phyloP scores from a whole-genome alignment of 192 early-diverging fungal genomes.

The Coemansia sp. region DNA sequence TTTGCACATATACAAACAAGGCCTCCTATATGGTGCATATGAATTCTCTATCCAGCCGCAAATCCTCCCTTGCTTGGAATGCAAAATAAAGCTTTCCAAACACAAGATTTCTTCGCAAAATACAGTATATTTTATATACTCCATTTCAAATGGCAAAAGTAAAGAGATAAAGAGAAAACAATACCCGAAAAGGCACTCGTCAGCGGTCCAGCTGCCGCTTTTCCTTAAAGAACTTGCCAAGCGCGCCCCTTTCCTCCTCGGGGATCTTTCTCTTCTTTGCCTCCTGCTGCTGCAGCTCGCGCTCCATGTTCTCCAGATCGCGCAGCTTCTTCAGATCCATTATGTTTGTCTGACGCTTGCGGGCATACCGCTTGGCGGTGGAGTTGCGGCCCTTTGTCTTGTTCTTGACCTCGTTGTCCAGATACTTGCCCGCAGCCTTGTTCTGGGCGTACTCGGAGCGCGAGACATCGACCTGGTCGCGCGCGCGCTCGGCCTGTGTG shows the following conservation, averaged over 20 bases:
- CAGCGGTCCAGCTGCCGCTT: slow-evolving; percentile 15
- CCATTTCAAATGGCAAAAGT: background rate
- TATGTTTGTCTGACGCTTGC: slow-evolving; percentile 81
- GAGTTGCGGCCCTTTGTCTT: slow-evolving; percentile 59
- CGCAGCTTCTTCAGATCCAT: slow-evolving; percentile 65
- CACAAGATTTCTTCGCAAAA: too few species aligned
- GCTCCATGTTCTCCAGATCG: slow-evolving; percentile 35
- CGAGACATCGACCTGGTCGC: slow-evolving; percentile 11
- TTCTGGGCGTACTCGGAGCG: slow-evolving; percentile 21
- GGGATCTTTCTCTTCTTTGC: slow-evolving; percentile 29
- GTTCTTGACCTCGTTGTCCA: slow-evolving; percentile 42
- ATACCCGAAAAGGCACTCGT: background rate
- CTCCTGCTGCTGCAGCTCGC: slow-evolving; percentile 20
- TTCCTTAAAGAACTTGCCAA: slow-evolving; percentile 41
- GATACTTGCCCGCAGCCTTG: slow-evolving; percentile 33
- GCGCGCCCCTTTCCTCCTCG: slow-evolving; percentile 38
- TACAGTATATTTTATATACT: too few species aligned
- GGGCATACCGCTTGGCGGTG: slow-evolving; percentile 69
- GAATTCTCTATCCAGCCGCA: too few species aligned
- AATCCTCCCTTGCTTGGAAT: too few species aligned
- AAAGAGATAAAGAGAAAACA: background rate
- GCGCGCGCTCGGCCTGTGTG: slow-evolving; percentile 30
- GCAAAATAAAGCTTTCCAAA: too few species aligned
- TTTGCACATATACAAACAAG: too few species aligned
- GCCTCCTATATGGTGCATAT: too few species aligned